A percentile compares a stretch with the other conserved stretches of the same genome.
Evolutionary conservation across 169 alveolate species (phyloP).

Genomic region (Blepharisma undulans): DNA sequence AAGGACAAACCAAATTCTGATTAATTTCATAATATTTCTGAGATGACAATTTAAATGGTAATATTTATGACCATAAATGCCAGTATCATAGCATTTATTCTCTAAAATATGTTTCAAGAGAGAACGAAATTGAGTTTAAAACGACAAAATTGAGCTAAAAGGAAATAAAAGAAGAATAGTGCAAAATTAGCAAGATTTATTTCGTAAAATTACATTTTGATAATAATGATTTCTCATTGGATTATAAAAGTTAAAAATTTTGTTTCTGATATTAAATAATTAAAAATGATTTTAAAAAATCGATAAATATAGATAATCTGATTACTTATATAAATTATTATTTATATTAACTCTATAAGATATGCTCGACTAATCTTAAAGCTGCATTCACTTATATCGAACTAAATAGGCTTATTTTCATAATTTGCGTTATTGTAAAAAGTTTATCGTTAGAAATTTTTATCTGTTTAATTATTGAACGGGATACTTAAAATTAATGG

Average conservation of each 20-base stretch:
- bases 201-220: not conserved
- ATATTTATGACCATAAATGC: not conserved
- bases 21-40: not conserved
- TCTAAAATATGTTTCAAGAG: not conserved
- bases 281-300: not conserved
- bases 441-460: not conserved
- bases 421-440: not conserved
- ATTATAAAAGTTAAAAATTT: too few relatives aligned
- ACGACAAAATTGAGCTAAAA: not conserved
- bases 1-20: not conserved
- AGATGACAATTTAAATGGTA: not conserved
- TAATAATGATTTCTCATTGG: too few relatives aligned
- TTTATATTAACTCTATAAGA: not conserved
- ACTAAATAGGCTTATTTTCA: not conserved
- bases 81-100: not conserved
- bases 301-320: not conserved
- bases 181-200: not conserved
- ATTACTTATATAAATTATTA: too few relatives aligned
- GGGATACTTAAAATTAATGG: not conserved
- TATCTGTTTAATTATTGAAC: not conserved
- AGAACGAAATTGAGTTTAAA: not conserved
- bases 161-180: too few relatives aligned
- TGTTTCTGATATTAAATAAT: not conserved
- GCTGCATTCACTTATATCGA: too few relatives aligned
- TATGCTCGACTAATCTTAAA: not conserved